Evolutionary conservation across 768 basidiomycete genomes (phyloP), one percentile per base, ranked within the genome.

Genomic region (Cubamyces lactineus): DNA sequence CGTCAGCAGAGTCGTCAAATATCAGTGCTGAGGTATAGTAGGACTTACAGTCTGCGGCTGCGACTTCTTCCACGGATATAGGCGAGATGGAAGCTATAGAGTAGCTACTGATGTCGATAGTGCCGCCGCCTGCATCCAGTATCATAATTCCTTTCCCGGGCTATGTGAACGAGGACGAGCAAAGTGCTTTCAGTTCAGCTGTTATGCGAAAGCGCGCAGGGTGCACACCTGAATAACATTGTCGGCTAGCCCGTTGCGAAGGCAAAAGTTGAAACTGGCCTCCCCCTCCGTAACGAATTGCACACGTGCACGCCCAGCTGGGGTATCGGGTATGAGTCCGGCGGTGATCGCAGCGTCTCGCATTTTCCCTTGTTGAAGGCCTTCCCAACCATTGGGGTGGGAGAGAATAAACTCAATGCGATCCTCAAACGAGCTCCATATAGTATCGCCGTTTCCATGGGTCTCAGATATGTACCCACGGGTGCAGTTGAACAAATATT

Each of bases 381-480:
- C 84, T 63, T 82, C 86, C 86, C 86, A 88, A 0, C 84, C 86
- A 64, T 87, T 87, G 5, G 86, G 86, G 64, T 87, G 86, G 1
- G 80, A 79, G 16, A 88, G 76, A 5, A 88, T 76, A 59, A 80
- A 84, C 34, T 84, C 78, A 28, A 83, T 78, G 7, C 63, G 72
- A 16, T 71, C 64, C 63, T 80, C 74, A 7, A 85, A 62, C 7
- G 77, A 78, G 8, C 67, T 69, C 84, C 83, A 85, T 3, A 85
- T 64, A 11, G 74, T 72, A 16, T 41, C 64, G 1, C 85, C 84
- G 61, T 74, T 77, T 0, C 74, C 67, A 45, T 82, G 80, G 2
- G 78, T 76, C 23, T 84, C 80, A 30, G 72, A 67, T 50, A 87
- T 85, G 57, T 81, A 86, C 4, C 68, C 70, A 46, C 71, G 74